phyloP scores from a whole-genome alignment of 208 protist species.

The Crithidia bombi region DNA sequence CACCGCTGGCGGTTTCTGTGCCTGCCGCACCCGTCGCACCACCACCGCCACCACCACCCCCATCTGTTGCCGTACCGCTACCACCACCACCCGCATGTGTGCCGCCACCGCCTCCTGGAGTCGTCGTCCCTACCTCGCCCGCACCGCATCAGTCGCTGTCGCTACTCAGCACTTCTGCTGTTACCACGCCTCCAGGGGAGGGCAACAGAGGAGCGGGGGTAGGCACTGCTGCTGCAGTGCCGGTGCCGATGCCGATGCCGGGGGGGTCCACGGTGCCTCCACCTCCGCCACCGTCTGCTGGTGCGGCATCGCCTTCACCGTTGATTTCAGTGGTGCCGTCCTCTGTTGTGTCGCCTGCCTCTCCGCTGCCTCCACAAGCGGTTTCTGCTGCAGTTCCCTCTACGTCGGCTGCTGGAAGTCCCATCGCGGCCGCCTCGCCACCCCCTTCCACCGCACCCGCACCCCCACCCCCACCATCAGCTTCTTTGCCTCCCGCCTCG shows the following conservation, averaged over 20 bases:
- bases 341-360: background rate
- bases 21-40: constrained; percentile 7
- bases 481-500: background rate
- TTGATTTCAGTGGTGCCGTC: background rate
- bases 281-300: no score
- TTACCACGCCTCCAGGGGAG: background rate
- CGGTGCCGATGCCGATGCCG: no score
- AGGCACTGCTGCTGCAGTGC: no score
- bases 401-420: background rate
- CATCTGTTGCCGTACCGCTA: background rate
- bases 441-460: background rate
- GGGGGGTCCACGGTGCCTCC: background rate
- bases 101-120: background rate
- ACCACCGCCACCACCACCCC: background rate
- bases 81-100: background rate
- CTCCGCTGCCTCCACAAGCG: background rate
- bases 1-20: background rate
- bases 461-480: background rate
- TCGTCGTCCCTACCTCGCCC: background rate
- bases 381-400: background rate
- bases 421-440: background rate
- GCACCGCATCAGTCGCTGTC: constrained; percentile 14
- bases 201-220: background rate
- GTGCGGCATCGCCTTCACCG: background rate
- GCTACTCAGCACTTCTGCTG: constrained; percentile 6